Evolutionary conservation across 2,329 filamentous ascomycete genomes (phyloP).

Genomic region (Hypoxylon sp.): DNA sequence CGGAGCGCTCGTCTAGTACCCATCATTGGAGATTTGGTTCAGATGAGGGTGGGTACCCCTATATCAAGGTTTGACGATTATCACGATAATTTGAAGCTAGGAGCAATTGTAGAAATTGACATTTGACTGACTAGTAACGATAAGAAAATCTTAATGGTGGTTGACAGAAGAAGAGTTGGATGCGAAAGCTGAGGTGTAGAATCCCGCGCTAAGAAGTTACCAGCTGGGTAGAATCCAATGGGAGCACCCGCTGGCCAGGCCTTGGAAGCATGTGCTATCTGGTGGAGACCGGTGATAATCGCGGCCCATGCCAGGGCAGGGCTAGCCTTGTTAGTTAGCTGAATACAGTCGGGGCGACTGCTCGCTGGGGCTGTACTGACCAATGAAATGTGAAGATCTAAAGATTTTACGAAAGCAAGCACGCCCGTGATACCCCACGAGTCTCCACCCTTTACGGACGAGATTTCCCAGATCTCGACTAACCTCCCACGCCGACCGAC

Average conservation of each 20-base stretch:
- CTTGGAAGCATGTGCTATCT: conserved; percentile 38
- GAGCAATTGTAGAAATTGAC: background rate
- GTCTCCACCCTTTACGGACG: conserved; percentile 33
- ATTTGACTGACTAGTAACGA: background rate
- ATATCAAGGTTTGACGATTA: background rate
- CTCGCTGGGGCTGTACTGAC: conserved; percentile 8
- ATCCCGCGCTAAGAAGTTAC: conserved; percentile 34
- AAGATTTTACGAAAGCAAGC: conserved; percentile 37
- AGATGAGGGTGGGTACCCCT: too few relatives aligned
- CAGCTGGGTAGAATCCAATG: conserved; percentile 34
- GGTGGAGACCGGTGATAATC: conserved; percentile 40
- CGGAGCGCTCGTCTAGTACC: background rate
- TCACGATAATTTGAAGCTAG: background rate
- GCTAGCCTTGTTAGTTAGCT: conserved; percentile 41
- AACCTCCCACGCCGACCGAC: conserved; percentile 34
- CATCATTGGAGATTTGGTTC: background rate
- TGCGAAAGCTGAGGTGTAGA: conserved; percentile 13
- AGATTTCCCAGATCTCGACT: conserved; percentile 41
- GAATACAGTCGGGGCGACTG: conserved; percentile 18
- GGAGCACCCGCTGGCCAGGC: conserved; percentile 42
- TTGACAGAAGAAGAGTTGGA: background rate
- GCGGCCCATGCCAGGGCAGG: conserved; percentile 28
- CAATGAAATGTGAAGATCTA: conserved; percentile 29
- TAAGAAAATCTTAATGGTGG: background rate
- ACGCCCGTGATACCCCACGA: conserved; percentile 26